Evolutionary conservation across 805 yeast genomes (phyloP), one percentile per base, ranked within the genome.

Genomic region (Saturnispora diversa): DNA sequence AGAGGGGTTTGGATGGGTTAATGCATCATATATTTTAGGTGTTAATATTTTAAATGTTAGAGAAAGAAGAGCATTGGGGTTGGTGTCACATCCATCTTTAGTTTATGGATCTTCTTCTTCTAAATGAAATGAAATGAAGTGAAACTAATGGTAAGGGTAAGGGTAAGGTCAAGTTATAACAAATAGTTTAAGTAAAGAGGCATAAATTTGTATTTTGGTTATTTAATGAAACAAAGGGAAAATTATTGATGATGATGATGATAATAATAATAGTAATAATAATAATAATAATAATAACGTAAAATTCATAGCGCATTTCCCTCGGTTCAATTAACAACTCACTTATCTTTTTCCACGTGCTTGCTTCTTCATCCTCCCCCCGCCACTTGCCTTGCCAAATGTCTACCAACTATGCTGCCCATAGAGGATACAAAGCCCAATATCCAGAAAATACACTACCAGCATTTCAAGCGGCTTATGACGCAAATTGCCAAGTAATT

Each of bases 1-100:
- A 6, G 97, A 92, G 62, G 98, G 98, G 1, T 90, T 90, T 60
- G 98, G 97, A 1, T 90, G 98, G 98, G 96, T 90, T 38, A 90
- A 90, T 64, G 82, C 97, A 5, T 78, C 92, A 51, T 87, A 75
- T 60, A 53, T 81, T 21, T 58, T 82, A 45, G 96, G 96, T 0
- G 63, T 86, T 45, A 69, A 80, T 17, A 74, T 74, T 44, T 63
- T 84, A 60, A 77, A 76, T 47, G 67, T 69, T 37, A 78, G 75
- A 48, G 87, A 88, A 3, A 69, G 69, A 44, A 69, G 95, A 46
- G 85, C 88, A 1, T 65, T 87, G 45, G 95, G 94, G 0, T 73
- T 88, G 3, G 75, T 82, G 39, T 78, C 87, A 3, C 76, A 85
- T 3, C 94, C 94, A 0, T 30, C 33, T 30, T 21, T 30, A 19